These are phyloP conservation scores for Acorus calamus DNA, from an alignment of 106 monocot species.

Conservation along the genomic window DNA sequence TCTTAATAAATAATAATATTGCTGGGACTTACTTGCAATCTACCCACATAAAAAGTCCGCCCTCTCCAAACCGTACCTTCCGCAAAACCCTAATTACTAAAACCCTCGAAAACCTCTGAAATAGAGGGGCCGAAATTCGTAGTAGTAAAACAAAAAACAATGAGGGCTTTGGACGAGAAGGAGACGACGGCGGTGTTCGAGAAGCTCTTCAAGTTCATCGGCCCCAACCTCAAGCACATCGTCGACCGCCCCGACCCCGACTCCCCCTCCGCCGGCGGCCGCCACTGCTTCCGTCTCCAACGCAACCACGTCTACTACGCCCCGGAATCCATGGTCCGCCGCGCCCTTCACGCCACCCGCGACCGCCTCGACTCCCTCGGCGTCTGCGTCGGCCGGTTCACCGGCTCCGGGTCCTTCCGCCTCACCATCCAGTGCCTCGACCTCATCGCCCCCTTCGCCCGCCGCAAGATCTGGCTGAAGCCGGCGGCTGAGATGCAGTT, in stretches of 20 bases:
- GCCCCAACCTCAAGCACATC: slow-evolving; percentile 75
- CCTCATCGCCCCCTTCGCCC: slow-evolving; percentile 74
- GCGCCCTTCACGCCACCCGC: slow-evolving; percentile 61
- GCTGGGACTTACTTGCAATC: no score
- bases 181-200: slow-evolving; percentile 84
- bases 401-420: slow-evolving; percentile 57
- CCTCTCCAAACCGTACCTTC: no score
- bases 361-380: slow-evolving; percentile 68
- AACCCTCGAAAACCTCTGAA: no score
- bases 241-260: slow-evolving; percentile 67
- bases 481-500: slow-evolving; percentile 70
- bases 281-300: slow-evolving; percentile 91
- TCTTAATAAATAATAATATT: no score
- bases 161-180: slow-evolving; percentile 97
- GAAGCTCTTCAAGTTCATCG: slow-evolving; percentile 93
- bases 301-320: slow-evolving; percentile 84
- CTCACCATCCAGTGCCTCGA: slow-evolving; percentile 78
- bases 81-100: no score
- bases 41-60: no score
- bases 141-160: slow-evolving; percentile 2
- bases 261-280: slow-evolving; percentile 18
- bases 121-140: no score
- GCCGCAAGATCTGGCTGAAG: slow-evolving; percentile 88
- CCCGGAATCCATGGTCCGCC: slow-evolving; percentile 66
- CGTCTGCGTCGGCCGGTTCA: slow-evolving; percentile 67